A percentile compares a stretch with the other conserved stretches of the same genome.
Conservation (phyloP, 306 rosid species). For the Hippophae rhamnoides region DNA sequence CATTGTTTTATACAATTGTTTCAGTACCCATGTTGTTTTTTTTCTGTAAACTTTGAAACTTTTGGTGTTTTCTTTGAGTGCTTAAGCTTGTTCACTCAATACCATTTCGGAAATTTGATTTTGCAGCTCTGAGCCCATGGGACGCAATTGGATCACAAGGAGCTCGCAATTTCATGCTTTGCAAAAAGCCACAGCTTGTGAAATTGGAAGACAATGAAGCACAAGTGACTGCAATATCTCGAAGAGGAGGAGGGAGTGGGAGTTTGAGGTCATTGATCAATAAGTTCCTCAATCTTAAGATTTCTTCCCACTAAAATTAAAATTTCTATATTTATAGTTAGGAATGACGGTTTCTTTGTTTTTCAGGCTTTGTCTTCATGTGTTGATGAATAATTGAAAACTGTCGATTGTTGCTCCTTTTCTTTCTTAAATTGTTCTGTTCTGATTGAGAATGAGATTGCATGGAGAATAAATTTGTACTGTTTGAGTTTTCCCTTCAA, state of each 20-base stretch:
- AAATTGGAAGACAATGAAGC: conserved; percentile 16
- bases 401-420: no score
- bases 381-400: no score
- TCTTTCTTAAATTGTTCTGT: no score
- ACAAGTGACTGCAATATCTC: conserved; percentile 8
- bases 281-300: conserved; percentile 57
- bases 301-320: conserved; percentile 45
- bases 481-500: no score
- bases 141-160: conserved; percentile 73
- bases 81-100: no score
- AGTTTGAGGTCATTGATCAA: conserved; percentile 87
- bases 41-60: no score
- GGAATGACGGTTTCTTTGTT: not conserved
- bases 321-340: not conserved
- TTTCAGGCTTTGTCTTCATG: not conserved
- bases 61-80: no score
- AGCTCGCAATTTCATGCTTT: conserved; percentile 70
- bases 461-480: no score
- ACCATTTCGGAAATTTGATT: not conserved
- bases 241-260: conserved; percentile 38
- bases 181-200: conserved; percentile 62
- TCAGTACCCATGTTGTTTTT: not conserved
- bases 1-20: not conserved
- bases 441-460: no score
- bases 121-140: conserved; percentile 76